Evolutionary conservation across 192 early-diverging fungal genomes (phyloP).

Genomic region (Lobosporangium transversale): DNA sequence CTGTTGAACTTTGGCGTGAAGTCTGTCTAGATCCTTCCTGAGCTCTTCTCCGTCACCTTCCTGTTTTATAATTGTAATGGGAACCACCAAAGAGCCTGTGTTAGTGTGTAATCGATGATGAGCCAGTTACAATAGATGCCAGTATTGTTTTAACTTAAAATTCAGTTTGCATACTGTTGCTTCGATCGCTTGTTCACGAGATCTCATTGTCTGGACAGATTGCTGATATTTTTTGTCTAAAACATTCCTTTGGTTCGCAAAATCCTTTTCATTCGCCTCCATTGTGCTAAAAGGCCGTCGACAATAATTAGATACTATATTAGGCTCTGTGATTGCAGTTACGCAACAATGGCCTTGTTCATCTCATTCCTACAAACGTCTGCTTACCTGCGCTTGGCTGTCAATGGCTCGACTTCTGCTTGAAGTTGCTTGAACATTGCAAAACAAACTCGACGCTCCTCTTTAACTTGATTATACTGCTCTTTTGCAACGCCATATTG

Average conservation of each 20-base stretch:
- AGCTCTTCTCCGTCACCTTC: constrained; percentile 43
- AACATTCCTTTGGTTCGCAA: constrained; percentile 16
- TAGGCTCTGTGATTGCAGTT: too few species aligned
- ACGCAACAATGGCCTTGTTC: too few species aligned
- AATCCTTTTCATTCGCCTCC: constrained; percentile 12
- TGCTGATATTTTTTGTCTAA: constrained; percentile 26
- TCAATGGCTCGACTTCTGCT: constrained; percentile 52
- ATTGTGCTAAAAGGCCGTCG: constrained; percentile 26
- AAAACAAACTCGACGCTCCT: constrained; percentile 49
- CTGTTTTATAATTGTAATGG: constrained; percentile 30
- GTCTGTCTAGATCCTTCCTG: constrained; percentile 36
- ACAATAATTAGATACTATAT: too few species aligned
- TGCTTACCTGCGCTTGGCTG: constrained; percentile 37
- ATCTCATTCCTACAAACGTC: not conserved
- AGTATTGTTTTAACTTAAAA: too few species aligned
- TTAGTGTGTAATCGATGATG: too few species aligned
- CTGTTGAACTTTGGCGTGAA: constrained; percentile 44
- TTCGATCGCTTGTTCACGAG: constrained; percentile 15
- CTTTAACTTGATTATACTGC: constrained; percentile 62
- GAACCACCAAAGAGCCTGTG: too few species aligned
- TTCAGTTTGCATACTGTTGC: constrained; percentile 25
- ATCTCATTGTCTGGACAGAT: constrained; percentile 26
- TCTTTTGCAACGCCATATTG: constrained; percentile 69
- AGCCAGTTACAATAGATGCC: too few species aligned
- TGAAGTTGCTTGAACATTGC: constrained; percentile 50